Percentiles rank a stretch among this genome's conserved stretches.
phyloP scores from a whole-genome alignment of 2,329 filamentous ascomycete species.

The Pseudocercospora macadamiae region DNA sequence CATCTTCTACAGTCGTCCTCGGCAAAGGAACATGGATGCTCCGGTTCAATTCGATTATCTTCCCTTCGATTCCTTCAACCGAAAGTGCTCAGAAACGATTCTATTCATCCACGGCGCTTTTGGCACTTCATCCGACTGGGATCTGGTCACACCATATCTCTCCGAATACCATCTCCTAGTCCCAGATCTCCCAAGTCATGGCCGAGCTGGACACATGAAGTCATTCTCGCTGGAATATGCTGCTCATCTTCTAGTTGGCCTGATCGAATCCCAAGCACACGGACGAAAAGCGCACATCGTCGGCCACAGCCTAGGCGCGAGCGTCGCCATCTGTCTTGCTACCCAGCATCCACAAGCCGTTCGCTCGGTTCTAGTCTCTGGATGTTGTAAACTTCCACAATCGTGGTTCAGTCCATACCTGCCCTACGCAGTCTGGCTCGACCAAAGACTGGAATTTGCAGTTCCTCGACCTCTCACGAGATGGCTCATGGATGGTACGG shows the following conservation, averaged over 20 bases:
- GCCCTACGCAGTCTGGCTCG: slow-evolving; percentile 24
- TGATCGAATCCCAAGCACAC: slow-evolving; percentile 27
- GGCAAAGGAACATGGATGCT: too few species aligned
- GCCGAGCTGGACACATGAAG: slow-evolving; percentile 21
- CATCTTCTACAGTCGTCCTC: too few species aligned
- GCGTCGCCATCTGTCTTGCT: slow-evolving; percentile 30
- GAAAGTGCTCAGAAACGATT: slow-evolving; percentile 20
- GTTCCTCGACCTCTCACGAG: slow-evolving; percentile 23
- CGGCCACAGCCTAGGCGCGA: slow-evolving; percentile 33
- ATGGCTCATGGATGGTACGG: slow-evolving; percentile 32
- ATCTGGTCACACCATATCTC: slow-evolving; percentile 28
- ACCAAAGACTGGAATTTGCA: slow-evolving; percentile 20
- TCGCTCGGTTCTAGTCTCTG: slow-evolving; percentile 28
- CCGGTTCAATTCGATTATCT: too few species aligned
- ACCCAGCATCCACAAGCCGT: slow-evolving; percentile 26
- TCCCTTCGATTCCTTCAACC: slow-evolving; percentile 18
- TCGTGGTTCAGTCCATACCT: slow-evolving; percentile 12
- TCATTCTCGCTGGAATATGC: slow-evolving; percentile 28
- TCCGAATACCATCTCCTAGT: slow-evolving; percentile 31
- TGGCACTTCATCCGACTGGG: slow-evolving; percentile 26
- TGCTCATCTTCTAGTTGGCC: slow-evolving; percentile 25
- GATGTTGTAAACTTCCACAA: slow-evolving; percentile 21
- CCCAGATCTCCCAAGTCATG: slow-evolving; percentile 31
- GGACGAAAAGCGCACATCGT: slow-evolving; percentile 29
- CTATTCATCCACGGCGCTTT: slow-evolving; percentile 33